Base-by-base conservation (phyloP, 2,329 filamentous ascomycete species). In the Fusarium robinianum region DNA sequence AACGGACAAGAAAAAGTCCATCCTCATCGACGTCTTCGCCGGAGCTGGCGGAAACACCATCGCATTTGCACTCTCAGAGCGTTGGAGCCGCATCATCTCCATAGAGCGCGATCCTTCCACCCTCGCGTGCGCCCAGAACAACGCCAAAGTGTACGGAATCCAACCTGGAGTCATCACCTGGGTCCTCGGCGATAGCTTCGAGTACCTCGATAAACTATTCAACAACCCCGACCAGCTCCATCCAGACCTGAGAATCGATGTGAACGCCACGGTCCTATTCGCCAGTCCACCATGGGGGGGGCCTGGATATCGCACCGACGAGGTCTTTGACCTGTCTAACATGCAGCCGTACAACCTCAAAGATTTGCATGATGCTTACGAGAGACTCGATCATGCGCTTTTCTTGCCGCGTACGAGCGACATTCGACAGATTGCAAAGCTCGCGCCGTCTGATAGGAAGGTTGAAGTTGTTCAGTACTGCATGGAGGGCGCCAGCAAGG, bases 31-130 rank as follows among this genome's bases (percentile, higher is more conserved):
- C 67, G 81, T 87, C 31, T 99, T 99, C 69, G 88, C 85, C 18
- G 94, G 94, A 29, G 90, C 88, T 1, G 94, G 95, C 24, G 94
- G 91, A 41, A 99, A 99, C 66, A 82, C 87, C 16, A 97, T 99
- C 58, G 90, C 91, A n/a, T 95, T 99, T 59, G 92, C 94, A 12
- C 78, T 84, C 8, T 88, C 85, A 1, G 82, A 79, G 14, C 81
- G 84, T 52, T 99, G 90, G 87, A 80, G 84, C 37, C 84, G 82
- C 53, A 81, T 99, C 53, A 90, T 97, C 64, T 90, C 88, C 27
- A 86, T 99, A 57, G 94, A 99, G 70, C 87, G 85, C 58, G 85
- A 97, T 61, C 75, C 84, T 4, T 79, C 83, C 8, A 89, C 88
- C 1, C 78, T 99, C 6, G 84, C 85, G 31, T 99, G 95, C 68